Percentiles rank a stretch among this genome's conserved stretches.
Evolutionary conservation across 441 rosid species (phyloP).

Genomic region (Croton laevigatus): DNA sequence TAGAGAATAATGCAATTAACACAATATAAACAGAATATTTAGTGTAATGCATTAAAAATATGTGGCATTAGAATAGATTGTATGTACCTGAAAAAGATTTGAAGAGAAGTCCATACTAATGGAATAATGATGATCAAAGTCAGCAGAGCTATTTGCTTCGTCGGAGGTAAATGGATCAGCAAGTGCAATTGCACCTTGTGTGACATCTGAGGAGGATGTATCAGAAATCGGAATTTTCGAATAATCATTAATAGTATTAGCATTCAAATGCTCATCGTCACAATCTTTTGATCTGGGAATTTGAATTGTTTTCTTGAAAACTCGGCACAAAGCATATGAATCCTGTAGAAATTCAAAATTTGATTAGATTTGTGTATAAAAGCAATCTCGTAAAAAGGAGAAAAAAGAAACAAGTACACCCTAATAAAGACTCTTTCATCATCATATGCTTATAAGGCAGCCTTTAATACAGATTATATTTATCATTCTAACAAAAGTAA

Average conservation of each 20-base stretch:
- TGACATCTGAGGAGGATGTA: constrained; percentile 68
- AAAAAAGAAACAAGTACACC: constrained; percentile 1
- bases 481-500: constrained; percentile 5
- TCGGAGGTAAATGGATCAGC: constrained; percentile 38
- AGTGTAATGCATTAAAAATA: not conserved
- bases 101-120: constrained; percentile 36
- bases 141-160: constrained; percentile 47
- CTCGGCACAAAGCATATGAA: constrained; percentile 67
- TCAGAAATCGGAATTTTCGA: constrained; percentile 38
- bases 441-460: constrained; percentile 25
- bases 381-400: constrained; percentile 19
- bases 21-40: too few relatives aligned
- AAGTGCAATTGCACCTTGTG: constrained; percentile 43
- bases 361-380: not conserved
- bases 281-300: constrained; percentile 41
- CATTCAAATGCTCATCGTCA: constrained; percentile 32
- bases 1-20: too few relatives aligned
- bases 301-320: constrained; percentile 67
- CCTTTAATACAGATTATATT: constrained; percentile 12
- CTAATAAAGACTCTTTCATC: constrained; percentile 32
- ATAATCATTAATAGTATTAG: constrained; percentile 12
- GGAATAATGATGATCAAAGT: constrained; percentile 22
- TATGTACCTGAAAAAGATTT: constrained; percentile 36
- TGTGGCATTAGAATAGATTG: too few relatives aligned
- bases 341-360: constrained; percentile 32